A percentile compares a stretch with the other conserved stretches of the same genome.
Conservation (phyloP, 2,329 filamentous ascomycete species). For the Botrytis cinerea region DNA sequence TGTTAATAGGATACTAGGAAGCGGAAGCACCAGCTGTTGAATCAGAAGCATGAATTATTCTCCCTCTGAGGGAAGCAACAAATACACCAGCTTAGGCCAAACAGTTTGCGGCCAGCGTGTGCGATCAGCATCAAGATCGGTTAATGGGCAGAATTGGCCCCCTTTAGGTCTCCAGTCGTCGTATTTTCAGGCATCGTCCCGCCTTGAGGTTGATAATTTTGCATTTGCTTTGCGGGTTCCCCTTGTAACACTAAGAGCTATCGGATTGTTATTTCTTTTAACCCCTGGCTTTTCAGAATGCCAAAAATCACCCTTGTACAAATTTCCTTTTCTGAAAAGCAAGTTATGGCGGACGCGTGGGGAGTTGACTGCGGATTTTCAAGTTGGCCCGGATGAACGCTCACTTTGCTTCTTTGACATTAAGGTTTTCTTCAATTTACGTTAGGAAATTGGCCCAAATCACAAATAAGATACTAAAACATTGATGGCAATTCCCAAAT, state of each 20-base stretch:
- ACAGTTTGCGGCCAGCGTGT: slow-evolving; percentile 1
- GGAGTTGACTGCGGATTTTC: slow-evolving; percentile 26
- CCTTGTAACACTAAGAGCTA: slow-evolving; percentile 41
- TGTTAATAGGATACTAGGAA: slow-evolving; percentile 30
- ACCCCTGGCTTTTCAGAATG: slow-evolving; percentile 31
- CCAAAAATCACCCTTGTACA: slow-evolving; percentile 36
- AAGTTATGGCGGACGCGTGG: slow-evolving; percentile 23
- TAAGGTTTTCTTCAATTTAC: slow-evolving; percentile 31
- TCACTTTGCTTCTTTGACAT: slow-evolving; percentile 35
- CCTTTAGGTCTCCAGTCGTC: slow-evolving; percentile 12
- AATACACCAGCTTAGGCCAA: slow-evolving; percentile 14
- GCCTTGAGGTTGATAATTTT: slow-evolving; percentile 23
- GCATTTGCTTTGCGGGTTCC: slow-evolving; percentile 34
- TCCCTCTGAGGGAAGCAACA: neutral
- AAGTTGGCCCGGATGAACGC: slow-evolving; percentile 33
- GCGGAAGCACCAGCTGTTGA: slow-evolving; percentile 32
- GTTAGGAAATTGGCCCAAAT: slow-evolving; percentile 33
- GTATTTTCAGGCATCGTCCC: slow-evolving; percentile 15
- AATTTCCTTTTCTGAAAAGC: slow-evolving; percentile 36
- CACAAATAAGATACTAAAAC: slow-evolving; percentile 18
- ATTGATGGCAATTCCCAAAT: neutral
- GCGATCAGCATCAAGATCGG: slow-evolving; percentile 15
- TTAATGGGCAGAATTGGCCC: slow-evolving; percentile 18
- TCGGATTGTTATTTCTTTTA: slow-evolving; percentile 31
- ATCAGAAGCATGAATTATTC: slow-evolving; percentile 21